Conservation (phyloP, 805 yeast genomes). For the Lachancea lanzarotensis region DNA sequence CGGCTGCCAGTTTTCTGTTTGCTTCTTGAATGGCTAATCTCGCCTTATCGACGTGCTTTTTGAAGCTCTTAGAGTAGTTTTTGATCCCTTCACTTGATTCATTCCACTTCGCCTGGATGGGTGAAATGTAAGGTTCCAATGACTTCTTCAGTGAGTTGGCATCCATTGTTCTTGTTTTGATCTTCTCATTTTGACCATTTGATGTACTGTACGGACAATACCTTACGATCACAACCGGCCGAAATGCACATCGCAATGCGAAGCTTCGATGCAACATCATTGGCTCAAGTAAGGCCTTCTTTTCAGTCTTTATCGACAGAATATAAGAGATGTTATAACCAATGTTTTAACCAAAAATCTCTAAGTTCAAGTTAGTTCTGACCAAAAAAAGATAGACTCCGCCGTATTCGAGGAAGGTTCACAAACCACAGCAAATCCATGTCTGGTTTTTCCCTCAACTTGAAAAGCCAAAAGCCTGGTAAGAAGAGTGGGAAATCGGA, state of each 20-base stretch:
- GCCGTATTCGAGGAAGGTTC: neutral
- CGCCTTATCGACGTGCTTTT: conserved; percentile 25
- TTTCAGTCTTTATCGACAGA: neutral
- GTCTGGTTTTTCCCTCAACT: conserved; percentile 19
- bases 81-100: conserved; percentile 9
- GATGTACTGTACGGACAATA: neutral
- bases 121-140: conserved; percentile 14
- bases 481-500: conserved; percentile 8
- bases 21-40: conserved; percentile 34
- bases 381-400: neutral
- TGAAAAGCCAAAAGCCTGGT: conserved; percentile 15
- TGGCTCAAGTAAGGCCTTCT: neutral
- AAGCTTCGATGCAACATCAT: neutral
- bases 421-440: neutral
- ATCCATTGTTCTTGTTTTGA: neutral
- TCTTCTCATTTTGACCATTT: neutral
- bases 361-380: neutral
- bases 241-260: neutral
- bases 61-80: conserved; percentile 14
- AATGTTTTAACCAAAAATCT: neutral
- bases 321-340: neutral
- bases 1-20: conserved; percentile 33
- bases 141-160: neutral
- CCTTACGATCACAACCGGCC: neutral
- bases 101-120: conserved; percentile 9